phyloP scores from a whole-genome alignment of 345 rosid genomes.

The Populus pruinosa region DNA sequence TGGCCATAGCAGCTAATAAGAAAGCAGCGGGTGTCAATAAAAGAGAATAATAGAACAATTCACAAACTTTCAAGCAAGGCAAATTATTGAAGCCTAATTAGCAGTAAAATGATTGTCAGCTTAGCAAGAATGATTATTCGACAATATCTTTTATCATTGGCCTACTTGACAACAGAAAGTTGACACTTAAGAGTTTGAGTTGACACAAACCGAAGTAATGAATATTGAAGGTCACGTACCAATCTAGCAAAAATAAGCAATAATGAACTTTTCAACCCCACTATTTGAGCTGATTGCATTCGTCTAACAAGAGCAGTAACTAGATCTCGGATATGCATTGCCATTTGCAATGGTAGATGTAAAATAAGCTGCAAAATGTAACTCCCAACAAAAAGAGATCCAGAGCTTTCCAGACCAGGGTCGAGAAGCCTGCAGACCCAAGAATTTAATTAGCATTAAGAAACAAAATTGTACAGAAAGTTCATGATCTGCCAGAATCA shows the following conservation, averaged over 20 bases:
- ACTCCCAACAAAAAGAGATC: constrained; percentile 87
- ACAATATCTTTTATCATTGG: neutral
- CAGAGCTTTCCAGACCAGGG: constrained; percentile 85
- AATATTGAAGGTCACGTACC: constrained; percentile 41
- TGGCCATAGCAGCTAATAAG: neutral
- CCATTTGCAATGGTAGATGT: constrained; percentile 89
- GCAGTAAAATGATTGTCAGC: neutral
- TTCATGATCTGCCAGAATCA: neutral
- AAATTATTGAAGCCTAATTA: neutral
- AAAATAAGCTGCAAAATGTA: constrained; percentile 87
- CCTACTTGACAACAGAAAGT: neutral
- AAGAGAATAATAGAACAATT: neutral
- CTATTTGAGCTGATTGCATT: constrained; percentile 77
- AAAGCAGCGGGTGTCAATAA: neutral
- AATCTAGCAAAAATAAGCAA: constrained; percentile 84
- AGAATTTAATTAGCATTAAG: constrained; percentile 12
- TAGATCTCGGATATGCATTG: constrained; percentile 64
- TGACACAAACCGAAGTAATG: neutral
- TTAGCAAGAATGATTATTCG: neutral
- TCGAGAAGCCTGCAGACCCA: constrained; percentile 70
- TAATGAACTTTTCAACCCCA: constrained; percentile 72
- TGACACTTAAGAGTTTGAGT: neutral
- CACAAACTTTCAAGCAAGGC: neutral
- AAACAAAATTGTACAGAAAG: constrained; percentile 3
- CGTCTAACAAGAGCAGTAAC: constrained; percentile 84